These are phyloP conservation scores for Lachancea fermentati DNA, from an alignment of 805 yeast genomes.

Conservation along the genomic window DNA sequence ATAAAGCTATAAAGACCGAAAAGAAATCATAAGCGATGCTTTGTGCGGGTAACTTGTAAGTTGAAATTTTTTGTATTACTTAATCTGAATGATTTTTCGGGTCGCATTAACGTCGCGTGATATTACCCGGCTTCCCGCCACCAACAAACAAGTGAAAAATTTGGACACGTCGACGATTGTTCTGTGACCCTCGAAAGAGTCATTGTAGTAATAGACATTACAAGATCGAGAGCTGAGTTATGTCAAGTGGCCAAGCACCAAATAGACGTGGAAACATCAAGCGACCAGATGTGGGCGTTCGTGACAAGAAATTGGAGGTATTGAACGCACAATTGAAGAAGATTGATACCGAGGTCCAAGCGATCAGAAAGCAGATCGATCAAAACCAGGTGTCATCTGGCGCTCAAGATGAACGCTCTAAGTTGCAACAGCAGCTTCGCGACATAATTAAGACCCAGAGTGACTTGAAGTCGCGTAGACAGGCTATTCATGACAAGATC, in stretches of 20 bases:
- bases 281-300: conserved; percentile 64
- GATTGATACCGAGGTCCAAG: conserved; percentile 49
- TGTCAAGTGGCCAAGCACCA: conserved; percentile 6
- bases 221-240: neutral
- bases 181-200: neutral
- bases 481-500: conserved; percentile 54
- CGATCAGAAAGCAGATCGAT: conserved; percentile 50
- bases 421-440: conserved; percentile 43
- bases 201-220: neutral
- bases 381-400: conserved; percentile 42
- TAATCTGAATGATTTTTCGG: too few species aligned
- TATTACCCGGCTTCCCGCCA: neutral
- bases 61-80: too few species aligned
- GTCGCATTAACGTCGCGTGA: too few species aligned
- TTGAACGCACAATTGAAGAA: conserved; percentile 58
- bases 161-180: neutral
- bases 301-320: conserved; percentile 52
- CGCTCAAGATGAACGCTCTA: conserved; percentile 48
- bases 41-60: neutral
- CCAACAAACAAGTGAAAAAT: neutral
- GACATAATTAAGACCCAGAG: conserved; percentile 43
- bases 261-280: conserved; percentile 37
- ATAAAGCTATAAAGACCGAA: neutral
- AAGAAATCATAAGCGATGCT: neutral
- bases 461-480: conserved; percentile 42